Base-by-base conservation (phyloP, 257 asterid species). In the Agastache rugosa region DNA sequence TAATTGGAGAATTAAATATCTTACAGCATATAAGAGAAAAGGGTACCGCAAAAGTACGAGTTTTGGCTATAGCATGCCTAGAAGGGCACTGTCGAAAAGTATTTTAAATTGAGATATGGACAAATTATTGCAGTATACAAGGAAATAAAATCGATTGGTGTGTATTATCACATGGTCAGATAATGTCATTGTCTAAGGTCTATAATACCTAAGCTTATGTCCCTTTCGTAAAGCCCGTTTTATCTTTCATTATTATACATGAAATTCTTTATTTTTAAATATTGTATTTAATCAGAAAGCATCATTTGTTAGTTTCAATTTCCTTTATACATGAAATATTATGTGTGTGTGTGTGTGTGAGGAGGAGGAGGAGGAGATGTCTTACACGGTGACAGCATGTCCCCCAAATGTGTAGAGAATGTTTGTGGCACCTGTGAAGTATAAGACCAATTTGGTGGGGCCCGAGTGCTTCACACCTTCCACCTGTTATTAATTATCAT, bases 371-470 rank as follows among this genome's bases (percentile, higher is more conserved):
- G 34, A 29, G 34, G 34, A 29, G 34, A 50, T 75, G 78, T 61
- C 81, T 82, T 78, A 85, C 89, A 85, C 85, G 27, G 89, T 85
- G 53, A 85, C 87, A 27, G 87, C 89, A 74, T 85, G 89, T 61
- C 89, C 89, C 65, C 89, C 87, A 15, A 85, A 85, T n/a, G 87
- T 85, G 79, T 85, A 85, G 37, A 82, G 89, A 82, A 85, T 80
- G 83, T 85, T 85, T 47, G 89, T 85, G 65, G 89, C 87, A 48
- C 89, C 89, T 47, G 87, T 82, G 85, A 85, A 85, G 41, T 85
- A 85, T 11, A 85, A 20, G 22, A 85, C 90, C 79, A 85, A 14
- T 39, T 69, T 83, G 72, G 84, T 62, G 53, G 87, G 90, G 4
- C 90, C 89, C 7, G 89, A 80, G 59, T 85, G 90, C 74, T 74